phyloP scores from a whole-genome alignment of 2,329 filamentous ascomycete species.

The Juglanconis oblonga region DNA sequence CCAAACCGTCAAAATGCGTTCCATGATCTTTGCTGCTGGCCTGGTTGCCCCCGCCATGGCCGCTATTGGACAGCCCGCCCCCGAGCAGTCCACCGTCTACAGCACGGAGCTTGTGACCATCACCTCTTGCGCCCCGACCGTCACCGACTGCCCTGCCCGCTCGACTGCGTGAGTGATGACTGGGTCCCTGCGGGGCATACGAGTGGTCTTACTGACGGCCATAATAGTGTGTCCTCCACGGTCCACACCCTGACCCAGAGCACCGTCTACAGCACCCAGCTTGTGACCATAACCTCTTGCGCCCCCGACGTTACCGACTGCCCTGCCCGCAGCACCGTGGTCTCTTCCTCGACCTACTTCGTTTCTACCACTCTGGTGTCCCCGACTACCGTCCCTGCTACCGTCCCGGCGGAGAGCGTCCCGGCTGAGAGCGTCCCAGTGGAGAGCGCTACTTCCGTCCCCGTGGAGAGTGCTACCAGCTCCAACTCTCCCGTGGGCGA shows the following conservation, averaged over 20 bases:
- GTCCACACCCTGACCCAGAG: conserved; percentile 60
- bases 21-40: conserved; percentile 44
- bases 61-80: conserved; percentile 20
- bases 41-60: conserved; percentile 47
- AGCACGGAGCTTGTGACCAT: conserved; percentile 57
- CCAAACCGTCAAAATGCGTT: conserved; percentile 57
- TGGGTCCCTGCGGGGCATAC: conserved; percentile 27
- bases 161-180: conserved; percentile 28
- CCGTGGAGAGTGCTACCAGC: conserved; percentile 13
- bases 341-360: conserved; percentile 33
- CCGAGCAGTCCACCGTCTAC: conserved; percentile 47
- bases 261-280: conserved; percentile 56
- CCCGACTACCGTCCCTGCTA: conserved; percentile 26
- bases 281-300: conserved; percentile 61
- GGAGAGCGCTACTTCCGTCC: conserved; percentile 5
- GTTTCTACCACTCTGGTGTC: conserved; percentile 35
- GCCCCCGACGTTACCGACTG: conserved; percentile 52
- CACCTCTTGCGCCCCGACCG: conserved; percentile 55
- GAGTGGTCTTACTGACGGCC: not conserved
- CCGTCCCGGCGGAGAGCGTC: conserved; percentile 12
- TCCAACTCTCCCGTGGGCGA: conserved; percentile 18
- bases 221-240: conserved; percentile 46
- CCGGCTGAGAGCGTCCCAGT: conserved; percentile 17
- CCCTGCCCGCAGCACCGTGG: conserved; percentile 31
- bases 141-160: conserved; percentile 48